A percentile compares a stretch with the other conserved stretches of the same genome.
phyloP scores from a whole-genome alignment of 345 rosid genomes.

The Hibiscus trionum region DNA sequence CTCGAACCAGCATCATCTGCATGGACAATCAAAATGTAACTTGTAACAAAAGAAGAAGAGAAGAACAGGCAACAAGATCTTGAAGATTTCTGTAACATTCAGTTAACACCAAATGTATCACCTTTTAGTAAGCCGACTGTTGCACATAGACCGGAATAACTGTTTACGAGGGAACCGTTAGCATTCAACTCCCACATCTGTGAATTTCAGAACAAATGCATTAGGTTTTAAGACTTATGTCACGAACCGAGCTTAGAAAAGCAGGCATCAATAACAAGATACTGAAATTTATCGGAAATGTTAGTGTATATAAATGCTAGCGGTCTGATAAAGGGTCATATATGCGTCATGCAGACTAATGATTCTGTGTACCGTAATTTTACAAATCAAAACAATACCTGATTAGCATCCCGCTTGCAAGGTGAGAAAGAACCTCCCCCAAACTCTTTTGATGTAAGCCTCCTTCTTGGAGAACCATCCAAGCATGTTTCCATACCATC shows the following conservation, averaged over 20 bases:
- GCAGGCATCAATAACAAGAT: neutral
- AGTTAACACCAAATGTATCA: constrained; percentile 14
- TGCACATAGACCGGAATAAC: constrained; percentile 86
- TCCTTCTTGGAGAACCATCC: constrained; percentile 60
- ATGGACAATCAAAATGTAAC: neutral
- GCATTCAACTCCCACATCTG: constrained; percentile 77
- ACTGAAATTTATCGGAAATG: neutral
- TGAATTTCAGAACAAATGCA: constrained; percentile 1
- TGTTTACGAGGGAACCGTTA: constrained; percentile 57
- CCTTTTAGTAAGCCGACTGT: constrained; percentile 43
- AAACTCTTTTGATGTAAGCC: constrained; percentile 57
- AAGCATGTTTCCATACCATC: constrained; percentile 54
- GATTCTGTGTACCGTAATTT: neutral
- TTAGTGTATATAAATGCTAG: neutral
- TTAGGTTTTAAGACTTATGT: neutral
- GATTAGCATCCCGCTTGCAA: constrained; percentile 69
- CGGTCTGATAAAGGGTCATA: neutral
- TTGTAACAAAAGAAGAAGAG: neutral
- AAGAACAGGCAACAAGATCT: constrained; percentile 2
- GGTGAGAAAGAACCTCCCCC: constrained; percentile 53
- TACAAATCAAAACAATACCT: constrained; percentile 36
- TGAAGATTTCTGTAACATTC: neutral
- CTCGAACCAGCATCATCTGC: constrained; percentile 27
- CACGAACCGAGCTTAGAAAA: neutral
- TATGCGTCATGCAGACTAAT: neutral